Evolutionary conservation across 768 basidiomycete genomes (phyloP), one percentile per base, ranked within the genome.

Genomic region (Russula dissimulans): DNA sequence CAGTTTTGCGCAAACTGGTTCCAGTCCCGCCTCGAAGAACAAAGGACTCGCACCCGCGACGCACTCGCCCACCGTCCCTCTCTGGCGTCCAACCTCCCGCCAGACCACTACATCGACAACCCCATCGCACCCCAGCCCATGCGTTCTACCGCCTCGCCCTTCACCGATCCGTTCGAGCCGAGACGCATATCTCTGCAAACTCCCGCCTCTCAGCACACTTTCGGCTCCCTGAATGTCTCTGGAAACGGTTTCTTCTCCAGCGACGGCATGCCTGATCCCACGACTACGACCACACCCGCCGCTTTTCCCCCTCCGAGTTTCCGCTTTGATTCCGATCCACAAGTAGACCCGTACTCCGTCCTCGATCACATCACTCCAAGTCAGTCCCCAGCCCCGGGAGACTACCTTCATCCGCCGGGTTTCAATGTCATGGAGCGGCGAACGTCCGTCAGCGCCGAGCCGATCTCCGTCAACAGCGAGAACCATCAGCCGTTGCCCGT

Each of bases 1-100:
- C 95, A 97, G 73, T 93, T 88, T 73, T 91, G 88, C 68, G 85
- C 95, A 49, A 92, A 86, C 68, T 98, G 94, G 94, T 97, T 98
- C 74, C 89, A 94, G 71, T 79, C 81, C 62, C 83, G 90, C 57
- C 78, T 95, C 52, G 88, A 92, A 65, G 89, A 92, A 69, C 92
- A 95, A 69, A 80, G 92, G 57, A 79, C 82, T 46, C 81, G 86
- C 63, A 83, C 81, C 26, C 80, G 91, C 65, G 84, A 89, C 75
- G 71, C 80, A 38, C 78, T 87, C 31, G 71, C 81, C 2, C 81
- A 78, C 52, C 80, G 81, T 43, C 72, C 75, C 57, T 78, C 83
- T 9, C 71, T 79, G 26, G 75, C 77, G 36, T 72, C 77, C 43
- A 79, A 80, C 53, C 72, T 86, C 54, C 82, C 86, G 34, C 67